These are phyloP conservation scores for Myxozyma geophila DNA, from an alignment of 805 yeast genomes.

Conservation along the genomic window DNA sequence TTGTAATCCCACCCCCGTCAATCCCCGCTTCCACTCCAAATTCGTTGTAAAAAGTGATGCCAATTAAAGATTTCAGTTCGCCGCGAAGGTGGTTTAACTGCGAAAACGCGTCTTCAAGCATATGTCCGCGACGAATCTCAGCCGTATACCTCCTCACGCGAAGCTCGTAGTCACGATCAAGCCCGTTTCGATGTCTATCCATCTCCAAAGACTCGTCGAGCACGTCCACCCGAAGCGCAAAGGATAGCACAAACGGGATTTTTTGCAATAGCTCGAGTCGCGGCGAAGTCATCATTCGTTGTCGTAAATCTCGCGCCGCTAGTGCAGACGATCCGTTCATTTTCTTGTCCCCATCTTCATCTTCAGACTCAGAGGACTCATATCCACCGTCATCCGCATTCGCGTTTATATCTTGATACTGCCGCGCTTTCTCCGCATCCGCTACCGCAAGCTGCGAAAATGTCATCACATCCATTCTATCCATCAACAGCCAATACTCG, in stretches of 20 bases:
- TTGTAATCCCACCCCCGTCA: constrained; percentile 96
- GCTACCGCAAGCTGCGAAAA: constrained; percentile 49
- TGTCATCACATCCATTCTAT: constrained; percentile 45
- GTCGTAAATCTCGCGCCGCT: constrained; percentile 19
- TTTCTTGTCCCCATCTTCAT: constrained; percentile 5
- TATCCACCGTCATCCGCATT: constrained; percentile 20
- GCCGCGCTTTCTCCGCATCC: constrained; percentile 49
- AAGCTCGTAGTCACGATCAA: constrained; percentile 35
- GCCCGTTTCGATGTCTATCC: constrained; percentile 50
- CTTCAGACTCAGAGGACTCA: constrained; percentile 30
- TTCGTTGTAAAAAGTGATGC: constrained; percentile 70
- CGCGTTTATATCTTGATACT: constrained; percentile 37
- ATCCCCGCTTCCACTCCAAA: constrained; percentile 87
- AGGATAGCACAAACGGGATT: constrained; percentile 80
- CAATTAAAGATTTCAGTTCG: constrained; percentile 60
- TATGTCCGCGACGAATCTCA: constrained; percentile 65
- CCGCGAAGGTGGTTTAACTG: constrained; percentile 60
- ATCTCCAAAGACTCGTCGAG: constrained; percentile 65
- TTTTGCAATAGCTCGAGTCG: constrained; percentile 58
- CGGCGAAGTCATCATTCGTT: constrained; percentile 34
- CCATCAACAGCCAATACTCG: constrained; percentile 59
- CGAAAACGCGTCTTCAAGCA: constrained; percentile 76
- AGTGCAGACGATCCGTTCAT: constrained; percentile 19
- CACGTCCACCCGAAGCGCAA: constrained; percentile 70
- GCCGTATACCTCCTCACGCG: constrained; percentile 46